Base-by-base conservation (phyloP, 768 basidiomycete species). In the Termitomyces sp. region DNA sequence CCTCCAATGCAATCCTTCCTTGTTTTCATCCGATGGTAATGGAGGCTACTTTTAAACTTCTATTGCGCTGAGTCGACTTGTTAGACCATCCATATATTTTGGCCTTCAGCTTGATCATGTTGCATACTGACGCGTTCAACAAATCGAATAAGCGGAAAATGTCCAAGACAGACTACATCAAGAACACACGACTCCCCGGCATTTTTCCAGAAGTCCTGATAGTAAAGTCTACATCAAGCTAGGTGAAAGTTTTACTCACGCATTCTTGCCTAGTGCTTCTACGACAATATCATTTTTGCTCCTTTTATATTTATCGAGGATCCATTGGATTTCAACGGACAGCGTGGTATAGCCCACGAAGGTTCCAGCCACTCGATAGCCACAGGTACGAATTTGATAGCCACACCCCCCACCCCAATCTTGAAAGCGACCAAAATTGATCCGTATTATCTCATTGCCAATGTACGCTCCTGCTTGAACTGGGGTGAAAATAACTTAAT, bases 71-170 rank as follows among this genome's bases (percentile, higher is more conserved):
- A 45, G 45, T 46, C 38, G 40, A 12, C 24, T 38, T 36, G 40
- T 24, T 63, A 96, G 95, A 97, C 69, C 89, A 96, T 67, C 91
- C 96, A 12, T 98, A 98, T 75, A 91, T 98, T 55, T 79, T 98
- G 51, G 94, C 96, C 13, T 98, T 98, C 77, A 98, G 96, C 67
- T 79, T 98, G 70, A 97, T 98, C 68, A 98, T 99, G 96, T 80
- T 98, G 54, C 96, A 98, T 71, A 99, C 97, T 18, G 97, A 99
- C 70, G 92, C 90, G 6, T 98, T 98, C 81, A 99, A 99, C 76
- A 92, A 90, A 75, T 93, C 92, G 64, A 98, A 98, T 76, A 98
- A 91, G 76, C 89, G 87, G 56, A 98, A 98, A 77, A 99, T 99
- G 97, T 86, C 90, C 40, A 98, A 96, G 73, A 81, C 86, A 1